These are phyloP conservation scores for Larix sibirica DNA, from an alignment of 83 land plant genomes.

Conservation along the genomic window DNA sequence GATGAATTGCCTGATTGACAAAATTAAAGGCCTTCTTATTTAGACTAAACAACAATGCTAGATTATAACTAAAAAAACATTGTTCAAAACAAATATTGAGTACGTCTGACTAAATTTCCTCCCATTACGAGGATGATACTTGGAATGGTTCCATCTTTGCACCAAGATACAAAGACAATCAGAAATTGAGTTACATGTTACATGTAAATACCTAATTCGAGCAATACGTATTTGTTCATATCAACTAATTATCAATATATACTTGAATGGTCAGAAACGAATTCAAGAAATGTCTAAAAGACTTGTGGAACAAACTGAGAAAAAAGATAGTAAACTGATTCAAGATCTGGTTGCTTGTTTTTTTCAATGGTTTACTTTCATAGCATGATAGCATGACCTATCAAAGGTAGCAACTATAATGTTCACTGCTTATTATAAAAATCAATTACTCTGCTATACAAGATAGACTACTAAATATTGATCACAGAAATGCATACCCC, in stretches of 20 bases:
- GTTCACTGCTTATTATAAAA: too few relatives aligned
- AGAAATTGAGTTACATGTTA: too few relatives aligned
- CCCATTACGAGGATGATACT: constrained; percentile 67
- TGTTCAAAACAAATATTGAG: not conserved
- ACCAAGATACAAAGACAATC: not conserved
- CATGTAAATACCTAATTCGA: too few relatives aligned
- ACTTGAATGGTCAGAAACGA: not conserved
- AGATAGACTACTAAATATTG: too few relatives aligned
- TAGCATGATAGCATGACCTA: too few relatives aligned
- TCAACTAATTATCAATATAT: not conserved
- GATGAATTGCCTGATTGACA: not conserved
- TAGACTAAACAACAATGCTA: not conserved
- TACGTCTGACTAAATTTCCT: constrained; percentile 69
- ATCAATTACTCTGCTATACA: too few relatives aligned
- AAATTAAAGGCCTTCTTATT: not conserved
- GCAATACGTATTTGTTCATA: too few relatives aligned
- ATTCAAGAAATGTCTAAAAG: too few relatives aligned
- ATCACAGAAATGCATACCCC: constrained; percentile 28
- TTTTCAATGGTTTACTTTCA: too few relatives aligned
- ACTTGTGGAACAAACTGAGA: not conserved
- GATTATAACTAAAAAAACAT: not conserved
- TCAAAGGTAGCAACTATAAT: too few relatives aligned
- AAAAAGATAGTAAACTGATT: too few relatives aligned
- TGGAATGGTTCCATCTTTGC: constrained; percentile 67
- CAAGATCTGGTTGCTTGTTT: too few relatives aligned